These are phyloP conservation scores for Collybia nuda DNA, from an alignment of 768 basidiomycete species.

Conservation along the genomic window DNA sequence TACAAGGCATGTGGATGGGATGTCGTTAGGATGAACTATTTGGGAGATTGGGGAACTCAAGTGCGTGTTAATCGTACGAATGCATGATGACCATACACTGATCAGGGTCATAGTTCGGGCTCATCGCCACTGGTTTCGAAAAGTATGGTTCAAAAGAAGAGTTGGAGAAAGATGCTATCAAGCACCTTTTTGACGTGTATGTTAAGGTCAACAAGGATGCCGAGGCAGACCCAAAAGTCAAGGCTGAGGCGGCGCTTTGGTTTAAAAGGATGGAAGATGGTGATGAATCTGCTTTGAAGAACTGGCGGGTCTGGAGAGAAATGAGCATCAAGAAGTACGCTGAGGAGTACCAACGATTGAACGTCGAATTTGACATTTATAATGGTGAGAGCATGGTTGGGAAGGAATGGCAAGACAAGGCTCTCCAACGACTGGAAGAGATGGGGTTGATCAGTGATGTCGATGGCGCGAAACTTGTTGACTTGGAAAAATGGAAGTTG, in stretches of 20 bases:
- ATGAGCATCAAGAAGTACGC: constrained; percentile 88
- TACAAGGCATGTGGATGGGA: constrained; percentile 95
- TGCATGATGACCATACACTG: background rate
- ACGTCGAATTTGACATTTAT: constrained; percentile 90
- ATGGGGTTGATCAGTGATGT: constrained; percentile 74
- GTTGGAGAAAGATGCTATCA: constrained; percentile 86
- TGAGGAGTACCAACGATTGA: constrained; percentile 84
- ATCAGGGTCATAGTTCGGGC: constrained; percentile 57
- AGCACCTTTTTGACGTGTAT: constrained; percentile 92
- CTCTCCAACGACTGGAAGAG: constrained; percentile 64
- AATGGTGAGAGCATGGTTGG: constrained; percentile 86
- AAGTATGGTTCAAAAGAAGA: constrained; percentile 87
- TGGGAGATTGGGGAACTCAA: constrained; percentile 99
- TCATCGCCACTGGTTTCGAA: constrained; percentile 90
- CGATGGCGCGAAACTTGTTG: constrained; percentile 83
- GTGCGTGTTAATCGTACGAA: constrained; percentile 37
- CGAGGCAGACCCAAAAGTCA: constrained; percentile 68
- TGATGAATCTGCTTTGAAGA: constrained; percentile 76
- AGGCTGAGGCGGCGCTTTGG: constrained; percentile 75
- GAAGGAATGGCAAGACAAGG: constrained; percentile 70
- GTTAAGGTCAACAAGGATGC: constrained; percentile 92
- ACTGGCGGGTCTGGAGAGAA: constrained; percentile 94
- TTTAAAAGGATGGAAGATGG: constrained; percentile 97
- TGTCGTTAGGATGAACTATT: constrained; percentile 88
- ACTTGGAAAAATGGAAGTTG: constrained; percentile 88